Conservation (phyloP, 2,329 filamentous ascomycete species). For the Fusarium redolens region DNA sequence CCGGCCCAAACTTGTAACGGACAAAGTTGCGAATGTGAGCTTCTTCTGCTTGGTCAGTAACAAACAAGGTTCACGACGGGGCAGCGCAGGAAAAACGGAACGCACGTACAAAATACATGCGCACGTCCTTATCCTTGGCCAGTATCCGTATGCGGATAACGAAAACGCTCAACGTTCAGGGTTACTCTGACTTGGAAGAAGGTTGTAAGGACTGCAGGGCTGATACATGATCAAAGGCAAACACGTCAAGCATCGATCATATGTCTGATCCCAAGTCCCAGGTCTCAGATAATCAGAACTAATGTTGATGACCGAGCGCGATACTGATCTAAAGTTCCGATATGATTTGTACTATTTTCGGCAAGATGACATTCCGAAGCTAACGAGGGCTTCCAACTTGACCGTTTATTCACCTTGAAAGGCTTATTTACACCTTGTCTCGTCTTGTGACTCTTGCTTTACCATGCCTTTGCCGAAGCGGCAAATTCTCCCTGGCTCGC, state of each 20-base stretch:
- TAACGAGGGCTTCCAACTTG: not conserved
- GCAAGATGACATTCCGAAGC: conserved; percentile 9
- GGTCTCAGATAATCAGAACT: not conserved
- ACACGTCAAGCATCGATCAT: not conserved
- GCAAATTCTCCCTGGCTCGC: conserved; percentile 25
- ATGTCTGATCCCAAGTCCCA: not conserved
- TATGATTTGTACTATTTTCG: conserved; percentile 11
- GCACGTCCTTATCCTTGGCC: conserved; percentile 4
- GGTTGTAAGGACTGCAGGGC: conserved; percentile 16
- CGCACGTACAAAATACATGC: not conserved
- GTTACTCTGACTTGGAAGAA: conserved; percentile 18
- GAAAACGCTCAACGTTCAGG: not conserved
- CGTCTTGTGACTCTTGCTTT: not conserved
- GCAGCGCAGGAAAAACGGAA: conserved; percentile 8
- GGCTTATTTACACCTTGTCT: not conserved
- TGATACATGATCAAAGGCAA: conserved; percentile 25
- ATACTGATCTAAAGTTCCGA: conserved; percentile 4
- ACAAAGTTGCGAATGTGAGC: conserved; percentile 35
- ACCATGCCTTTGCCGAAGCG: conserved; percentile 6
- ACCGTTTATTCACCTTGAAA: not conserved
- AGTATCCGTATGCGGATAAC: not conserved
- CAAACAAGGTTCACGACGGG: conserved; percentile 26
- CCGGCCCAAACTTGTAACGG: conserved; percentile 36
- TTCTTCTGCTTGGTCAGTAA: conserved; percentile 11
- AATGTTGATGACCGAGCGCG: conserved; percentile 8